Conservation (phyloP, 768 basidiomycete genomes). For the Austroboletus festivus region DNA sequence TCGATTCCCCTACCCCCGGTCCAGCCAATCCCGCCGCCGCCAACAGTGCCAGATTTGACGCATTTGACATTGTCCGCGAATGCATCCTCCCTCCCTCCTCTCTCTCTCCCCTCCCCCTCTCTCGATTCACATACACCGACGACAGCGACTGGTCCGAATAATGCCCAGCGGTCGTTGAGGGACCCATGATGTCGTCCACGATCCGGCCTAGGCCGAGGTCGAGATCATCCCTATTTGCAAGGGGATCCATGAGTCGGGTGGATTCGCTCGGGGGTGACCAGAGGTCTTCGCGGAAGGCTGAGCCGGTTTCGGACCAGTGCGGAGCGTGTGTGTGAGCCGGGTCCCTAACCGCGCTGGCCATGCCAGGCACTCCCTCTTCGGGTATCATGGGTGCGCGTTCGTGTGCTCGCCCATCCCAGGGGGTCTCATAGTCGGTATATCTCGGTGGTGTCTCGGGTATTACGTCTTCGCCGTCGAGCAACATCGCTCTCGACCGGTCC, state of each 20-base stretch:
- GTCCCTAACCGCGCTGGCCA: background rate
- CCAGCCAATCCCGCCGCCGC: conserved; percentile 22
- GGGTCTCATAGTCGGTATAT: conserved; percentile 21
- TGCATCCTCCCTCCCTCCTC: conserved; percentile 7
- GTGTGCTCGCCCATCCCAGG: conserved; percentile 16
- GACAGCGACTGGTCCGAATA: conserved; percentile 25
- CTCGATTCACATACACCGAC: conserved; percentile 20
- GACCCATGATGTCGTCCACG: conserved; percentile 51
- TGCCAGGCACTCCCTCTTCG: background rate
- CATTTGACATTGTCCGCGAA: conserved; percentile 20
- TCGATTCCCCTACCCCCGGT: too few species aligned
- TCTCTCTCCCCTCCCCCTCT: conserved; percentile 7
- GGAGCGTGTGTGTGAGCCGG: background rate
- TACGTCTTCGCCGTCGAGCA: conserved; percentile 26
- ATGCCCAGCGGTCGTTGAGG: conserved; percentile 14
- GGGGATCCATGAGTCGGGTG: conserved; percentile 22
- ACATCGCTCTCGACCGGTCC: conserved; percentile 15
- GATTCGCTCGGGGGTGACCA: conserved; percentile 40
- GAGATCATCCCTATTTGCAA: conserved; percentile 8
- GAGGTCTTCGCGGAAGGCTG: conserved; percentile 46
- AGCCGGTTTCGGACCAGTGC: conserved; percentile 38
- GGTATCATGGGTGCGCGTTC: background rate
- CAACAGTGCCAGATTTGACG: conserved; percentile 21
- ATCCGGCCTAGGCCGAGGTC: conserved; percentile 41
- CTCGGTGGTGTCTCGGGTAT: conserved; percentile 12